phyloP scores from a whole-genome alignment of 176 grass and related monocot genomes.

The sorghum (Sorghum bicolor) region Sorghum_bicolor_NCBIv3 NC_012872.2:65858001-65858500 shows the following conservation, averaged over 20 bases:
- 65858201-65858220: conserved; percentile 84
- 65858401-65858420: no score
- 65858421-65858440: no score
- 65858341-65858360: conserved; percentile 90
- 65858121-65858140: conserved; percentile 81
- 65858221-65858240: conserved; percentile 48
- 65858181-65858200: conserved; percentile 57
- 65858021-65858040: conserved; percentile 92
- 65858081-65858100: conserved; percentile 35
- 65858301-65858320: conserved; percentile 79
- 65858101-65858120: conserved; percentile 61
- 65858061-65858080: conserved; percentile 93
- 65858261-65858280: conserved; percentile 57
- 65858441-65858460: background rate
- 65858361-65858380: conserved; percentile 87
- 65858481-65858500: conserved; percentile 50
- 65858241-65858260: conserved; percentile 21
- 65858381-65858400: no score
- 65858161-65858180: conserved; percentile 95
- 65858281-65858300: conserved; percentile 87
- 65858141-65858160: conserved; percentile 55
- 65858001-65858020: conserved; percentile 96
- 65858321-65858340: conserved; percentile 74
- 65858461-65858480: conserved; percentile 61
- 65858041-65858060: conserved; percentile 98